Base-by-base conservation (phyloP, 169 alveolate genomes). In the Plasmodium relictum region DNA sequence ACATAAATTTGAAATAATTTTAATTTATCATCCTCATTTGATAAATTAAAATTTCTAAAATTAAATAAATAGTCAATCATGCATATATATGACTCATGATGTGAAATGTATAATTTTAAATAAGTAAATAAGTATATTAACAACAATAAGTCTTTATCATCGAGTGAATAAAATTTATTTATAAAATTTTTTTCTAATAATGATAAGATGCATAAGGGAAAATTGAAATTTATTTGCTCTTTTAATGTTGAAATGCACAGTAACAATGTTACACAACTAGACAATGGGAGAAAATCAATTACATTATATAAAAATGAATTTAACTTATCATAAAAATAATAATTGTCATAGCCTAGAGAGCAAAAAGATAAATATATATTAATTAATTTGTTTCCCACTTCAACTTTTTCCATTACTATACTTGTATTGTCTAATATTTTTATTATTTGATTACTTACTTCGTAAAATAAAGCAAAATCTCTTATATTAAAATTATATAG, bases 151-250 rank as follows among this genome's bases (percentile, higher is more conserved):
- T 85, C 92, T 61, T 45, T 70, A 9, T 10, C 45, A 56, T 85
- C 87, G 20, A 85, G 74, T 3, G 74, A 20, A 45, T 85, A 85
- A 68, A 85, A 85, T 14, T 85, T 70, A 3, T 58, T 31, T 69
- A 18, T 44, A 39, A 85, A 85, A 8, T 58, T 41, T 31, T 85
- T 85, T 52, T 85, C 92, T 72, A 85, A 37, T 10, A 62, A 18
- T 54, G 92, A 69, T 31, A 85, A 52, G 14, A 85, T 14, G n/a
- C 92, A 85, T 22, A 85, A 63, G 16, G 92, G 92, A 50, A 85
- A 85, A n/a, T 69, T 69, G 56, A 70, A 85, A 85, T 37, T 14
- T 24, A 14, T 10, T 42, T 69, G 56, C 58, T 85, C 92, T 48
- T 44, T 69, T 16, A 85, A 37, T 5, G 92, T 85, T 14, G 76